phyloP scores from a whole-genome alignment of 1,284 basidiomycete species.

The Marasmius fiardii region DNA sequence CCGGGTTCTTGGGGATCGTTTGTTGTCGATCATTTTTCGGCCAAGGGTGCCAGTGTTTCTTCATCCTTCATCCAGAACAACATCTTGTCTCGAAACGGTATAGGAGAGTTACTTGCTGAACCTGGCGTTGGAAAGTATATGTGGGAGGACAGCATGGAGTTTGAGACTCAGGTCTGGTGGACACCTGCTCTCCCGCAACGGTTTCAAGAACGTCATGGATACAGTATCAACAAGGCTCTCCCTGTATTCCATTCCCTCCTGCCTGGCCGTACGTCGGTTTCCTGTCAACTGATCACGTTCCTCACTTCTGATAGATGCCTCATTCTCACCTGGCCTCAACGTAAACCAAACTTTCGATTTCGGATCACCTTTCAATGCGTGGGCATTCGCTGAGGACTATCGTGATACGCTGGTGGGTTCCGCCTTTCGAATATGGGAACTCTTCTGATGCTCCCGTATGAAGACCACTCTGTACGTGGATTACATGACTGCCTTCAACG shows the following conservation, averaged over 20 bases:
- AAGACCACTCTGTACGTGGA: constrained; percentile 18
- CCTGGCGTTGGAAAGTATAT: constrained; percentile 18
- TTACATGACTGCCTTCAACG: constrained; percentile 16
- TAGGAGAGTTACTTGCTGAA: constrained; percentile 11
- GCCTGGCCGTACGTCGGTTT: neutral
- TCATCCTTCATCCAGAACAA: constrained; percentile 16
- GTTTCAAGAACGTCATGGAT: constrained; percentile 17
- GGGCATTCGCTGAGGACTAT: constrained; percentile 15
- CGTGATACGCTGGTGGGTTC: constrained; percentile 15
- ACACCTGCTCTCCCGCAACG: constrained; percentile 14
- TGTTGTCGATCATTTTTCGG: constrained; percentile 17
- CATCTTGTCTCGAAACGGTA: constrained; percentile 13
- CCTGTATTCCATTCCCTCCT: constrained; percentile 3
- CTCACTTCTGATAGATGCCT: neutral
- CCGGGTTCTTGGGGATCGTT: constrained; percentile 18
- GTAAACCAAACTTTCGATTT: constrained; percentile 17
- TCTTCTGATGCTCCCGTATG: neutral
- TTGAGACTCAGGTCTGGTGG: constrained; percentile 17
- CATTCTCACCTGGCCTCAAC: neutral
- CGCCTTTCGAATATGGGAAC: neutral
- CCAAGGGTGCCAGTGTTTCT: constrained; percentile 17
- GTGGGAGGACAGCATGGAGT: constrained; percentile 20
- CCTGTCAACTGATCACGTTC: no score
- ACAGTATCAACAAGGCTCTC: constrained; percentile 14
- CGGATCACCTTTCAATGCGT: constrained; percentile 12